Evolutionary conservation across 75 land plant species (phyloP).

Genomic region (Selaginella moellendorffii): DNA sequence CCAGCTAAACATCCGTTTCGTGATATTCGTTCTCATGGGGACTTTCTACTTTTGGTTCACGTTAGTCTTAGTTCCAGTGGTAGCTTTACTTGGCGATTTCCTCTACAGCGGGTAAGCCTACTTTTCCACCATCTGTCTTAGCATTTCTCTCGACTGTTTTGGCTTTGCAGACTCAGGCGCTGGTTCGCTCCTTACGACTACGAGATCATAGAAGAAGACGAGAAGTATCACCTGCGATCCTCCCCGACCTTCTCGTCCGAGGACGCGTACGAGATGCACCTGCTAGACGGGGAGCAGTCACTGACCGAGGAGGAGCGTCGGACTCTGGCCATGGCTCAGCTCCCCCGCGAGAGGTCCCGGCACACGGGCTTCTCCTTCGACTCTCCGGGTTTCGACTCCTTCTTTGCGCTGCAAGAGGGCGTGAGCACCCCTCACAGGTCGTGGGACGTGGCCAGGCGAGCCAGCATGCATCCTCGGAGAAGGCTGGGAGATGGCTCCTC

Average conservation of each 20-base stretch:
- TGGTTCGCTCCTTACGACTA: slow-evolving; percentile 92
- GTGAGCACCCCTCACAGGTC: slow-evolving; percentile 68
- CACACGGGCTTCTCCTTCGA: slow-evolving; percentile 99
- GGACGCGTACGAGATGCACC: slow-evolving; percentile 4
- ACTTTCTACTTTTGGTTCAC: slow-evolving; percentile 80
- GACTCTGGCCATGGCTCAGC: slow-evolving; percentile 67
- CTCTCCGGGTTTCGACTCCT: slow-evolving; percentile 93
- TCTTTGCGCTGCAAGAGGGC: slow-evolving; percentile 84
- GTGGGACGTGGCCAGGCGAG: slow-evolving; percentile 95
- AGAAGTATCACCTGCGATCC: slow-evolving; percentile 12
- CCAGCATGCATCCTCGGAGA: slow-evolving; percentile 37
- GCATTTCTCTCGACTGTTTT: background rate
- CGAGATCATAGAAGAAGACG: slow-evolving; percentile 78
- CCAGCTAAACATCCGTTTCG: slow-evolving; percentile 77
- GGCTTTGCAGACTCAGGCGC: slow-evolving; percentile 49
- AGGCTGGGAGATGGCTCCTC: background rate
- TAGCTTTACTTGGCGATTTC: slow-evolving; percentile 70
- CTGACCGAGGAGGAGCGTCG: slow-evolving; percentile 54
- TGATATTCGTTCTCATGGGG: slow-evolving; percentile 76
- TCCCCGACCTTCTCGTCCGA: background rate
- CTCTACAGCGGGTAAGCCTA: slow-evolving; percentile 61
- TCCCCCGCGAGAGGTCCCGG: slow-evolving; percentile 71
- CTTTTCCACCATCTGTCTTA: too few relatives aligned
- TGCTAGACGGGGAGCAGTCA: slow-evolving; percentile 31
- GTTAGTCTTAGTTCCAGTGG: slow-evolving; percentile 61